Evolutionary conservation across 768 basidiomycete species (phyloP), one percentile per base, ranked within the genome.

Genomic region (Austroboletus eburneus): DNA sequence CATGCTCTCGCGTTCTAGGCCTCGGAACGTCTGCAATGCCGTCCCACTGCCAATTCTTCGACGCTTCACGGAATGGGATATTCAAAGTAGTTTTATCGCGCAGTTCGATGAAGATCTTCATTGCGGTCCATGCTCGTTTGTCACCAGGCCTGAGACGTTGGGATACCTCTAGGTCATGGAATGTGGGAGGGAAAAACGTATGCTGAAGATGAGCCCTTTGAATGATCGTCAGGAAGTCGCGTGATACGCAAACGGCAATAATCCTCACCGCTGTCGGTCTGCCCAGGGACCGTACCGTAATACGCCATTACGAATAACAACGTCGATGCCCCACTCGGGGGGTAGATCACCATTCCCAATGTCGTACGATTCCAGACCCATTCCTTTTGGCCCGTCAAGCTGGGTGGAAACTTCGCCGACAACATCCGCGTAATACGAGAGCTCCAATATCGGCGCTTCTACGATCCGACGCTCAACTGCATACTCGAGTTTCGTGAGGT

Each of bases 21-120:
- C 77, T 74, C 1, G 76, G 77, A 16, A 75, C 55, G 17, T 76
- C 69, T 6, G 61, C 59, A 25, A 71, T 57, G 25, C 81, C 83
- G 62, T 97, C 95, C 85, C 87, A 97, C 62, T 85, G 81, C 95
- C 95, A 98, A 64, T 97, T 87, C 86, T 98, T 97, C 0, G 92
- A 96, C 1, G 82, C 66, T 66, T 98, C 95, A 9, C 92, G 80
- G 47, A 94, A 94, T 3, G 95, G 95, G n/a, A 96, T 71, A 34
- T 88, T 77, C 9, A 97, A 59, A 0, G 78, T 81, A 1, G 90
- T 88, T 21, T 83, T 78, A 41, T 87, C 85, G 9, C 81, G 75
- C 35, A 98, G 71, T 63, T 92, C 87, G 20, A 96, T 64, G 54
- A 90, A 88, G 5, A 97, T 65, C 55, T 85, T 84, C 67, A 96